Conservation (phyloP, 352 stramenopile species). For the Phytophthora pisi region DNA sequence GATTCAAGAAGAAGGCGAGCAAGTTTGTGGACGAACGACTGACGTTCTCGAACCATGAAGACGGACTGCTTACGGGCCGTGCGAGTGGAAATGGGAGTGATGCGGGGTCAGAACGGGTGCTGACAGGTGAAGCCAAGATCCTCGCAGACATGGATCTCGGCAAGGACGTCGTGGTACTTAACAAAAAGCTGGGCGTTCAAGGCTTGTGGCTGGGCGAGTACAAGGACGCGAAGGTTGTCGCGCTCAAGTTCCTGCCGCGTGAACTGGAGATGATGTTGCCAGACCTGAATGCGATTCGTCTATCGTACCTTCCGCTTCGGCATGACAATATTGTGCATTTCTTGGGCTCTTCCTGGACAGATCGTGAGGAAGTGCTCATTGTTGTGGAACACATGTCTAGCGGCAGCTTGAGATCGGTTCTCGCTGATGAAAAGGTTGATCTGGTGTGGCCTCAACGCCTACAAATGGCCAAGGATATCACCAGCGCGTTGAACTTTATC, state of each 20-base stretch:
- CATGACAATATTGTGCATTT: slow-evolving; percentile 77
- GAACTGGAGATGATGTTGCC: slow-evolving; percentile 43
- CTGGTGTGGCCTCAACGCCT: slow-evolving; percentile 59
- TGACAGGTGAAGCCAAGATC: slow-evolving; percentile 24
- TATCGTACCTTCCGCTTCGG: slow-evolving; percentile 62
- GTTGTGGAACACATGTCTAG: slow-evolving; percentile 83
- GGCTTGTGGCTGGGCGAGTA: slow-evolving; percentile 60
- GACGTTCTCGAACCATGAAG: slow-evolving; percentile 42
- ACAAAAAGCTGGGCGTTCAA: slow-evolving; percentile 62
- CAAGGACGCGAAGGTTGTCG: slow-evolving; percentile 54
- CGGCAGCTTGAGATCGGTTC: slow-evolving; percentile 60
- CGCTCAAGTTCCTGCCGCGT: slow-evolving; percentile 52
- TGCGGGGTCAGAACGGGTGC: slow-evolving; percentile 1
- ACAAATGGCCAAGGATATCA: slow-evolving; percentile 61
- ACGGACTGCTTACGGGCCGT: slow-evolving; percentile 23
- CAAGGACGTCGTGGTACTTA: slow-evolving; percentile 47
- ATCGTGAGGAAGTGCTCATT: slow-evolving; percentile 66
- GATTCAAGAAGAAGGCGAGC: slow-evolving; percentile 43
- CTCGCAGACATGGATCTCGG: slow-evolving; percentile 59
- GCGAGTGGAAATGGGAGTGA: slow-evolving; percentile 17
- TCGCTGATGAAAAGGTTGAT: slow-evolving; percentile 53
- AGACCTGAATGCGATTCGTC: slow-evolving; percentile 52
- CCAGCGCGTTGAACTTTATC: slow-evolving; percentile 53
- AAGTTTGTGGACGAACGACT: slow-evolving; percentile 43
- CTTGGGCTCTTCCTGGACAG: slow-evolving; percentile 59